Base-by-base conservation (phyloP, 352 stramenopile genomes). In the Discostella stelligera region DNA sequence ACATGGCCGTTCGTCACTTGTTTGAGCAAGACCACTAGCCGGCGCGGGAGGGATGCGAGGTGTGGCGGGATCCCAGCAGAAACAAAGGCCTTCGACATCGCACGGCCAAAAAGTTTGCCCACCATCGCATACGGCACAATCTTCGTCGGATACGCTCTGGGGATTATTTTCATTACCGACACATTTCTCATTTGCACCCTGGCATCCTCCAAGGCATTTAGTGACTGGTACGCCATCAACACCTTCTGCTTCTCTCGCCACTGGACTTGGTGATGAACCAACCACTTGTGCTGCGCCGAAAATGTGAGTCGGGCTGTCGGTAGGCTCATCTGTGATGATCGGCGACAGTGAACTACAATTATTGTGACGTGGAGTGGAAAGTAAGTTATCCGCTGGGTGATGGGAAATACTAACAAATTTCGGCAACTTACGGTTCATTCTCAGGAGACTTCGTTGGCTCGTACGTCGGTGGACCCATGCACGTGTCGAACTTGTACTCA, bases 71-170 rank as follows among this genome's bases (percentile, higher is more conserved):
- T 82, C 73, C 73, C 74, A 82, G 63, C 79, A 86, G 50, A 80
- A 82, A 49, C 79, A 86, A 18, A 86, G 65, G 48, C 73, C 74
- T 39, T 86, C 79, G 20, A 82, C 70, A 46, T 86, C 74, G 55
- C 79, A 86, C 5, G 79, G 79, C 79, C 79, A 86, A 50, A 66
- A 86, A 21, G 61, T 85, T 68, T 85, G 78, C n/a, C 72, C 78
- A 23, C 39, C 27, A 20, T 69, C 18, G 32, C 78, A 85, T 25
- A 39, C 4, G 0, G 11, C 41, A 23, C 69, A 74, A 13, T 62
- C 66, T 20, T 68, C 50, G 60, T 85, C 78, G 52, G 65, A 50
- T 56, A 81, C 80, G 5, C 48, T 58, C 52, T 85, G 78, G 0
- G 78, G 78, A 46, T 85, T 65, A 39, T 85, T 85, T 62, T 81